Percentiles rank a stretch among this genome's conserved stretches.
These are phyloP conservation scores for Bothriochloa decipiens DNA, from an alignment of 176 grass and related monocot genomes.

Conservation along the genomic window DNA sequence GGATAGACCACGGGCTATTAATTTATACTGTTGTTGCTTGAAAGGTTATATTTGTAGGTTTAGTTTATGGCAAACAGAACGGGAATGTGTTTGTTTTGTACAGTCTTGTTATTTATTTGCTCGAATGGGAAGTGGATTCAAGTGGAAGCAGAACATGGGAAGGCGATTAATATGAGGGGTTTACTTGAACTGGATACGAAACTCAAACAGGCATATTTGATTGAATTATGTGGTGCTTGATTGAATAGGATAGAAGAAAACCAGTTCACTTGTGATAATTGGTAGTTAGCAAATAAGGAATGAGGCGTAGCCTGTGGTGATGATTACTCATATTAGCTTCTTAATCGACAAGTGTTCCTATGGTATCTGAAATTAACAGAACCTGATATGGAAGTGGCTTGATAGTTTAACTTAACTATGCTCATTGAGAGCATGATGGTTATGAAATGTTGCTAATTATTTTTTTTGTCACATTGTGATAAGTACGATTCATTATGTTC, in stretches of 20 bases:
- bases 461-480: background rate
- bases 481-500: background rate
- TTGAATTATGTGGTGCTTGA: background rate
- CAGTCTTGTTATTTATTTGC: background rate
- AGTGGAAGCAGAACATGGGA: background rate
- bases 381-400: background rate
- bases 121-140: background rate
- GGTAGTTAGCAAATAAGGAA: slow-evolving; percentile 6
- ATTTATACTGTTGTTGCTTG: slow-evolving; percentile 5
- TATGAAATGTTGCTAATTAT: slow-evolving; percentile 18
- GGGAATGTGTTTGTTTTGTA: background rate
- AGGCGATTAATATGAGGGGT: background rate
- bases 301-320: background rate
- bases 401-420: background rate
- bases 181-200: background rate
- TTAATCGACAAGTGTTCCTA: background rate
- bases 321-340: slow-evolving; percentile 8
- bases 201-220: background rate
- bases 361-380: background rate
- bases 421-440: background rate
- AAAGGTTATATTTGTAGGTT: slow-evolving; percentile 1
- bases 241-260: slow-evolving; percentile 12
- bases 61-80: slow-evolving; percentile 13
- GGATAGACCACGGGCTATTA: background rate
- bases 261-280: background rate